Evolutionary conservation across 208 protist genomes (phyloP).

Genomic region (Wallacemonas rigidus): DNA sequence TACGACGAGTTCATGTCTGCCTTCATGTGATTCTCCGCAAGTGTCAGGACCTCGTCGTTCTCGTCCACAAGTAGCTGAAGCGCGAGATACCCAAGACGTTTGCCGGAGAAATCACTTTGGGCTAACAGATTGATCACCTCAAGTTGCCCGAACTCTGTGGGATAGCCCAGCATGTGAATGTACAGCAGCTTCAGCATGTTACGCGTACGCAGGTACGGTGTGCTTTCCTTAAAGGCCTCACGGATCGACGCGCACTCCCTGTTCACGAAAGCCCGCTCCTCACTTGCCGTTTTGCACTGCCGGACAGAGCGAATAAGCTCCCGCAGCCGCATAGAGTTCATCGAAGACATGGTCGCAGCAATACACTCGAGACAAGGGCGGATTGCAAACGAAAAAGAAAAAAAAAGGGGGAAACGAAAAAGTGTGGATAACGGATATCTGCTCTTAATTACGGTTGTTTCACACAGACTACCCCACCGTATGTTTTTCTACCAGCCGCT

Average conservation of each 20-base stretch:
- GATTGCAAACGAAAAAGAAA: no score
- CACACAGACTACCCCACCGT: no score
- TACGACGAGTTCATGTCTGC: conserved; percentile 91
- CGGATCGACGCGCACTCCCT: conserved; percentile 96
- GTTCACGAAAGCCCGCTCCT: conserved; percentile 96
- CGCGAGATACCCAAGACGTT: conserved; percentile 98
- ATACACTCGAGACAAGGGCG: not conserved
- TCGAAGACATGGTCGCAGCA: conserved; percentile 50
- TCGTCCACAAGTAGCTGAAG: conserved; percentile 97
- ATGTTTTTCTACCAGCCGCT: no score
- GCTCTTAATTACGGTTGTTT: no score
- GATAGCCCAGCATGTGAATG: conserved; percentile 99
- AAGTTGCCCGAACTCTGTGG: conserved; percentile 99
- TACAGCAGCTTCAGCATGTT: conserved; percentile 99
- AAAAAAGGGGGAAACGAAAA: no score
- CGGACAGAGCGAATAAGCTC: conserved; percentile 97
- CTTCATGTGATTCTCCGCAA: conserved; percentile 98
- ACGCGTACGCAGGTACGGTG: conserved; percentile 92
- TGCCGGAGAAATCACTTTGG: conserved; percentile 95
- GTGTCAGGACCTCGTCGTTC: conserved; percentile 96
- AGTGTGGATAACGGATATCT: no score
- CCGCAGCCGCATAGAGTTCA: conserved; percentile 85
- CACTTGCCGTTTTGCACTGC: conserved; percentile 95
- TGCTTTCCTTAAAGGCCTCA: conserved; percentile 93
- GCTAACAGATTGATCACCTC: conserved; percentile 98